Evolutionary conservation across 2,329 filamentous ascomycete species (phyloP).

Genomic region (Arthrobotrys iridis): DNA sequence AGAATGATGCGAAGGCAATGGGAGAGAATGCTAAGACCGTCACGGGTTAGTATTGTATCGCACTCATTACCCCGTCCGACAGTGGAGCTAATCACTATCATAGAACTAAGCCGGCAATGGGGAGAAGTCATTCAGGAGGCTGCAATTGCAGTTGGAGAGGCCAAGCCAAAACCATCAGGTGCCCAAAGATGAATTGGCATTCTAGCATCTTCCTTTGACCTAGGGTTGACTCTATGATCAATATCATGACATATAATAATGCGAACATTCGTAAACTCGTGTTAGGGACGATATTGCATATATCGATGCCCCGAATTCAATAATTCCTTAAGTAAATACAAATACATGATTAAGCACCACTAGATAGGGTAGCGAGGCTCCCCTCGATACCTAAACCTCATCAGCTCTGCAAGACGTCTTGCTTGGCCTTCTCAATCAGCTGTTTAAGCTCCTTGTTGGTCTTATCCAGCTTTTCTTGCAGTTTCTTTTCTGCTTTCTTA

Average conservation of each 20-base stretch:
- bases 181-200: neutral
- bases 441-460: slow-evolving; percentile 47
- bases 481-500: slow-evolving; percentile 54
- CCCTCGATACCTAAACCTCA: neutral
- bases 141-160: slow-evolving; percentile 34
- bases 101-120: slow-evolving; percentile 48
- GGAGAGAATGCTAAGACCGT: slow-evolving; percentile 55
- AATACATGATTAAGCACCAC: neutral
- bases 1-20: slow-evolving; percentile 54
- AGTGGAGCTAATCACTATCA: neutral
- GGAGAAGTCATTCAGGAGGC: slow-evolving; percentile 40
- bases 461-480: slow-evolving; percentile 56
- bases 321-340: neutral
- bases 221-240: too few relatives aligned
- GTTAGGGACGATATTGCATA: neutral
- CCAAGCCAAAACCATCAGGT: slow-evolving; percentile 34
- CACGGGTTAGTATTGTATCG: slow-evolving; percentile 49
- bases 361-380: neutral
- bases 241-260: neutral
- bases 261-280: too few relatives aligned
- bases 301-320: neutral
- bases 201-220: neutral
- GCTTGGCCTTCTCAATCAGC: slow-evolving; percentile 47
- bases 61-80: neutral
- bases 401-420: slow-evolving; percentile 49